phyloP scores from a whole-genome alignment of 768 basidiomycete species.

The Naematelia encephala region DNA sequence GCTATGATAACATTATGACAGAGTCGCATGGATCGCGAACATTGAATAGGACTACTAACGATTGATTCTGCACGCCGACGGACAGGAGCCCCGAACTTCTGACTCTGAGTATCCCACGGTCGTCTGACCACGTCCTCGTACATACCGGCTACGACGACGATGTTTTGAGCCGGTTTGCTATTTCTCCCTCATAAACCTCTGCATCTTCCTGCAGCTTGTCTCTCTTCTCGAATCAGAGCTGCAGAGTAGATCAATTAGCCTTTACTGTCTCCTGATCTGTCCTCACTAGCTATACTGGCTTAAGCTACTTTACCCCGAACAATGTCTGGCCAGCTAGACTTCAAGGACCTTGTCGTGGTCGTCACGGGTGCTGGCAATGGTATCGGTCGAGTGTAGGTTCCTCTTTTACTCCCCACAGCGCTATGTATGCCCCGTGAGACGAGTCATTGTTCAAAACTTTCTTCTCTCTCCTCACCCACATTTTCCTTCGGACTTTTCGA shows the following conservation, averaged over 20 bases:
- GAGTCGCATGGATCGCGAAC: not conserved
- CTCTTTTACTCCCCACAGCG: too few relatives aligned
- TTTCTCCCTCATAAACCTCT: not conserved
- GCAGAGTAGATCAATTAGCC: too few relatives aligned
- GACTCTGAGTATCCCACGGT: not conserved
- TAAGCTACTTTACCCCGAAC: not conserved
- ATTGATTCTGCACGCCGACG: not conserved
- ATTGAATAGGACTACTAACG: not conserved
- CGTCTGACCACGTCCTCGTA: not conserved
- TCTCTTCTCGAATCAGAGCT: too few relatives aligned
- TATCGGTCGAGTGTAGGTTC: constrained; percentile 78
- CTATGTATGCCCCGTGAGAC: too few relatives aligned
- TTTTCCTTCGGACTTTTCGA: too few relatives aligned
- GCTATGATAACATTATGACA: not conserved
- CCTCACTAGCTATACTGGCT: too few relatives aligned
- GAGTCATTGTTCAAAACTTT: too few relatives aligned
- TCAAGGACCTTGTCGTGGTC: constrained; percentile 63
- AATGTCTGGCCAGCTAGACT: constrained; percentile 19
- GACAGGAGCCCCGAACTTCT: too few relatives aligned
- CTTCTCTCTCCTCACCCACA: too few relatives aligned
- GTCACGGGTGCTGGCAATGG: constrained; percentile 96
- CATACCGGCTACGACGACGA: not conserved
- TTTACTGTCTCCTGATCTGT: too few relatives aligned
- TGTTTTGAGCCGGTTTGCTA: not conserved
- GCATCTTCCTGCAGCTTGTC: not conserved